Evolutionary conservation across 257 asterid species (phyloP).

Genomic region (Solanum piurae): DNA sequence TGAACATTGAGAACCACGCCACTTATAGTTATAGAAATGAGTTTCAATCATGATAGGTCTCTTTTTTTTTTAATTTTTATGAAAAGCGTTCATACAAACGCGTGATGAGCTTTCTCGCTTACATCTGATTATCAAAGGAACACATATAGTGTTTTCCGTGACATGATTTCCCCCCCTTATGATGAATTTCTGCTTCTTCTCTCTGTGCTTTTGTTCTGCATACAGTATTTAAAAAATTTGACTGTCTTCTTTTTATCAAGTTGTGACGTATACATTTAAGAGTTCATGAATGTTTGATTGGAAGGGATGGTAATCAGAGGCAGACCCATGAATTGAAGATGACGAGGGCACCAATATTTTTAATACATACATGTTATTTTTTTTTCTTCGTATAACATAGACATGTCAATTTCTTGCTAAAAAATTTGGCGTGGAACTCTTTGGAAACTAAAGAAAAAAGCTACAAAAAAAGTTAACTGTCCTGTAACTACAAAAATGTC

Average conservation of each 20-base stretch:
- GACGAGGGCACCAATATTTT: background rate
- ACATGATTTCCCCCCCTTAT: background rate
- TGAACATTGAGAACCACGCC: background rate
- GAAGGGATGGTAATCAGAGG: background rate
- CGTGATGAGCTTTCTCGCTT: background rate
- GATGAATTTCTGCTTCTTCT: background rate
- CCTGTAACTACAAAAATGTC: background rate
- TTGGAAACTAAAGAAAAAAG: background rate
- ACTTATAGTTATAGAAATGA: background rate
- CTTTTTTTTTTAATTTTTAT: background rate
- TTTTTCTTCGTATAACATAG: background rate
- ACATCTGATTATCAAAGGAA: background rate
- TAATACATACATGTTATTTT: background rate
- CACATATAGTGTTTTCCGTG: background rate
- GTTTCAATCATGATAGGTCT: background rate
- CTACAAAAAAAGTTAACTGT: background rate
- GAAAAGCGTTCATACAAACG: background rate
- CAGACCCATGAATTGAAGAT: background rate
- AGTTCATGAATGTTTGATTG: background rate
- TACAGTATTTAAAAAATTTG: background rate
- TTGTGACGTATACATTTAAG: background rate
- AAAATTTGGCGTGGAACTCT: background rate
- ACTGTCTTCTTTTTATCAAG: background rate
- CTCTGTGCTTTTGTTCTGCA: background rate
- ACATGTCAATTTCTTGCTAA: background rate